Evolutionary conservation across 495 filamentous ascomycete species (phyloP).

Genomic region (Neurospora sp.): DNA sequence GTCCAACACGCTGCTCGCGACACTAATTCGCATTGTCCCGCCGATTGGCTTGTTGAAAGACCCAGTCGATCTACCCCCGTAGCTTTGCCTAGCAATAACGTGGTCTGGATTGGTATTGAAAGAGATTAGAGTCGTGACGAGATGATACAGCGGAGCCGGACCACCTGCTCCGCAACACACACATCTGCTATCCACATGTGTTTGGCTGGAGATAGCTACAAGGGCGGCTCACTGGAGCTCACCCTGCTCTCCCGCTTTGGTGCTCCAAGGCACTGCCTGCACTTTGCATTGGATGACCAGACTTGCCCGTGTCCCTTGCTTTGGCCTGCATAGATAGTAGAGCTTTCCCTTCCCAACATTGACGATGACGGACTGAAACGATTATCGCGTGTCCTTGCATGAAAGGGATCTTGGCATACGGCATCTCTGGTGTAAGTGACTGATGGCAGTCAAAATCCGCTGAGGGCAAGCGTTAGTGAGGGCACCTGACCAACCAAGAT

Average conservation of each 20-base stretch:
- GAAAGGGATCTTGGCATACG: neutral
- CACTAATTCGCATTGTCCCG: neutral
- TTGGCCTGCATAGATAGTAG: neutral
- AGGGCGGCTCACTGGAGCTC: neutral
- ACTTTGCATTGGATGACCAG: neutral
- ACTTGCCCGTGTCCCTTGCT: neutral
- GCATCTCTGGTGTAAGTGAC: neutral
- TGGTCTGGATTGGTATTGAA: neutral
- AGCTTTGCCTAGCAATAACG: neutral
- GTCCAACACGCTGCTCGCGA: neutral
- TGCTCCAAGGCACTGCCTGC: neutral
- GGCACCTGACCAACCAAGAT: neutral
- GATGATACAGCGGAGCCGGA: neutral
- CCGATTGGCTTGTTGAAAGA: neutral
- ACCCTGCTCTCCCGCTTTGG: neutral
- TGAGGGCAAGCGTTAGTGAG: neutral
- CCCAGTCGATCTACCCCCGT: neutral
- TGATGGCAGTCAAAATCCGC: neutral
- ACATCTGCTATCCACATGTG: neutral
- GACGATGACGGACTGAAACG: neutral
- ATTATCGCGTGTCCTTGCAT: neutral
- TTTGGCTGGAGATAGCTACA: neutral
- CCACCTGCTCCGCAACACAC: neutral
- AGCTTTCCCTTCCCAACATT: neutral
- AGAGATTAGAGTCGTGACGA: neutral